These are phyloP conservation scores for Nannizzia gypsea DNA, from an alignment of 2,329 filamentous ascomycete genomes.

Conservation along the genomic window DNA sequence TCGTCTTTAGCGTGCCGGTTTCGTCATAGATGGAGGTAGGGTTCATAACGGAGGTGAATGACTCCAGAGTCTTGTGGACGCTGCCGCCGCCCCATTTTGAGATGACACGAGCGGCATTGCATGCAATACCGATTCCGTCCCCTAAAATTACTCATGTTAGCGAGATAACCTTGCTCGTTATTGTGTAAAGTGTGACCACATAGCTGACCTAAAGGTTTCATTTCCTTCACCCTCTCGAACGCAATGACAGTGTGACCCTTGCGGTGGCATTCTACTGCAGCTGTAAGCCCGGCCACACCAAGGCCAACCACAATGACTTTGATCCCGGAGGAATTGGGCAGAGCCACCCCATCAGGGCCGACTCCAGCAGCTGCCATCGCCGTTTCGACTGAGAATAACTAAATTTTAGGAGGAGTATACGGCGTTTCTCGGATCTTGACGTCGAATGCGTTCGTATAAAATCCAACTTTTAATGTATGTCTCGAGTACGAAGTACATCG, in stretches of 20 bases:
- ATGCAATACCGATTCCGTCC: conserved; percentile 10
- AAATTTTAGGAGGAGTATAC: too few relatives aligned
- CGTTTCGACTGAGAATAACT: neutral
- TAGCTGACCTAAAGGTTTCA: conserved; percentile 8
- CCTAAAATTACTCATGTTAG: neutral
- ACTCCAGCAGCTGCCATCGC: neutral
- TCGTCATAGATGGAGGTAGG: conserved; percentile 3
- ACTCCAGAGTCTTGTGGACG: conserved; percentile 5
- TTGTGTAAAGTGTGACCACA: neutral
- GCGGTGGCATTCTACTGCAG: conserved; percentile 12
- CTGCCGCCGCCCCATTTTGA: conserved; percentile 10
- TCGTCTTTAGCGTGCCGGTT: neutral
- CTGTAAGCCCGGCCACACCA: conserved; percentile 8
- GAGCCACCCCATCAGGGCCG: neutral
- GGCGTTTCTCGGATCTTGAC: too few relatives aligned
- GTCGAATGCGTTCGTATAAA: too few relatives aligned
- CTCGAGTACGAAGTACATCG: too few relatives aligned
- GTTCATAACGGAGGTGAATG: neutral
- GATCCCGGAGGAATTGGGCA: conserved; percentile 3
- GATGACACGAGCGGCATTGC: conserved; percentile 8
- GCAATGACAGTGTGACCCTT: conserved; percentile 10
- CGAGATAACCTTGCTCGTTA: neutral
- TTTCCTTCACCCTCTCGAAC: conserved; percentile 7
- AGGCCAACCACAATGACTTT: conserved; percentile 13
- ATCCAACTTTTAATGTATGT: too few relatives aligned